These are phyloP conservation scores for Onygena corvina DNA, from an alignment of 2,329 filamentous ascomycete species.

Conservation along the genomic window DNA sequence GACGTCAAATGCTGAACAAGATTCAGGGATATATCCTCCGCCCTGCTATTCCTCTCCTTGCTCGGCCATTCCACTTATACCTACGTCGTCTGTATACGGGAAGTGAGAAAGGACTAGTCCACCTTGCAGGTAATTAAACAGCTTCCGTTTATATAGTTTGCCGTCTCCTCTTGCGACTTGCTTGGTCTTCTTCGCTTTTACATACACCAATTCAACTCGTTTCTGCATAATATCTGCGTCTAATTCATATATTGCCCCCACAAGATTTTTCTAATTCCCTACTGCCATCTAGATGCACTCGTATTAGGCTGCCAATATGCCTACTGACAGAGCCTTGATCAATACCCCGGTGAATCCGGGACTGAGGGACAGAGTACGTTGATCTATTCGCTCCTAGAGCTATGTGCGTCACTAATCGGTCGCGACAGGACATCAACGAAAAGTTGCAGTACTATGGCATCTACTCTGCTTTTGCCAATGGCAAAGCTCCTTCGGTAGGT, in stretches of 20 bases:
- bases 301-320: background rate
- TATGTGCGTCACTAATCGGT: background rate
- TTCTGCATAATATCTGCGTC: background rate
- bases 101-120: background rate
- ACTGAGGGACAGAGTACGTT: conserved; percentile 9
- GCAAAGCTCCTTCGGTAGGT: background rate
- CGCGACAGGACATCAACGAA: conserved; percentile 59
- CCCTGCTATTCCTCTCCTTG: background rate
- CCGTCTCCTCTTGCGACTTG: background rate
- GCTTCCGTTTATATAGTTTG: background rate
- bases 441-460: conserved; percentile 96
- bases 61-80: background rate
- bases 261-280: background rate
- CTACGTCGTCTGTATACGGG: background rate
- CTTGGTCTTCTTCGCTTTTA: background rate
- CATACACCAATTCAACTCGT: background rate
- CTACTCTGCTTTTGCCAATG: conserved; percentile 42
- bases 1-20: conserved; percentile 2
- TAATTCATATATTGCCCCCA: background rate
- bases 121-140: background rate
- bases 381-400: background rate
- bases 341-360: conserved; percentile 12
- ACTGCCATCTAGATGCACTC: background rate
- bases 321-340: conserved; percentile 2
- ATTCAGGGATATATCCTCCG: conserved; percentile 6